phyloP scores from a whole-genome alignment of 225 moss, liverwort and hornwort species.

The Bryum argenteum region DNA sequence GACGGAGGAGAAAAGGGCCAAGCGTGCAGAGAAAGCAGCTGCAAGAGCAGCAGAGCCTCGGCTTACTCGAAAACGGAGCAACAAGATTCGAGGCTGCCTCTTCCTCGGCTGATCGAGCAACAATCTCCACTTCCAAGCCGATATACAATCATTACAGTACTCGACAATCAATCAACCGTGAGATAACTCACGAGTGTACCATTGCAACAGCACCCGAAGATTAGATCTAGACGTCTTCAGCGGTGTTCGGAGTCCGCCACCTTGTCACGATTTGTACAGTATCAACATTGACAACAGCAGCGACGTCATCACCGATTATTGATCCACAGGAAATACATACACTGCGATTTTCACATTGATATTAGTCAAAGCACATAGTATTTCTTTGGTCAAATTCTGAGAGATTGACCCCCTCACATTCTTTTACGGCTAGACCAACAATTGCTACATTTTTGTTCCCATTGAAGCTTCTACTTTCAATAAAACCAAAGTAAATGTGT shows the following conservation, averaged over 20 bases:
- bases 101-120: slow-evolving; percentile 24
- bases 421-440: slow-evolving; percentile 6
- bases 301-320: slow-evolving; percentile 25
- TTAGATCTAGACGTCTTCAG: slow-evolving; percentile 29
- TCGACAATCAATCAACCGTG: slow-evolving; percentile 23
- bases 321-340: slow-evolving; percentile 9
- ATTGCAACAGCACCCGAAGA: slow-evolving; percentile 47
- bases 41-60: slow-evolving; percentile 47
- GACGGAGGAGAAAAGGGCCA: slow-evolving; percentile 57
- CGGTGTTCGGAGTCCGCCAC: slow-evolving; percentile 42
- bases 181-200: slow-evolving; percentile 41
- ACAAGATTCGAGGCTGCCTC: slow-evolving; percentile 51
- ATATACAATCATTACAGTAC: background rate
- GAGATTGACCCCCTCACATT: slow-evolving; percentile 24
- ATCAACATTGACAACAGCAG: background rate
- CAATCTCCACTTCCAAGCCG: too few relatives aligned
- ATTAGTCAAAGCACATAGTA: slow-evolving; percentile 6
- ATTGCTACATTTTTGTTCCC: slow-evolving; percentile 9
- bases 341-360: background rate
- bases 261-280: slow-evolving; percentile 40
- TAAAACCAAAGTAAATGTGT: slow-evolving; percentile 12
- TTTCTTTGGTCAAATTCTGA: slow-evolving; percentile 21
- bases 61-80: slow-evolving; percentile 41
- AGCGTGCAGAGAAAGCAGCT: slow-evolving; percentile 63
- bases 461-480: slow-evolving; percentile 31